A percentile compares a stretch with the other conserved stretches of the same genome.
Conservation (phyloP, 176 grass and related monocot species). For the Oryza nivara region DNA sequence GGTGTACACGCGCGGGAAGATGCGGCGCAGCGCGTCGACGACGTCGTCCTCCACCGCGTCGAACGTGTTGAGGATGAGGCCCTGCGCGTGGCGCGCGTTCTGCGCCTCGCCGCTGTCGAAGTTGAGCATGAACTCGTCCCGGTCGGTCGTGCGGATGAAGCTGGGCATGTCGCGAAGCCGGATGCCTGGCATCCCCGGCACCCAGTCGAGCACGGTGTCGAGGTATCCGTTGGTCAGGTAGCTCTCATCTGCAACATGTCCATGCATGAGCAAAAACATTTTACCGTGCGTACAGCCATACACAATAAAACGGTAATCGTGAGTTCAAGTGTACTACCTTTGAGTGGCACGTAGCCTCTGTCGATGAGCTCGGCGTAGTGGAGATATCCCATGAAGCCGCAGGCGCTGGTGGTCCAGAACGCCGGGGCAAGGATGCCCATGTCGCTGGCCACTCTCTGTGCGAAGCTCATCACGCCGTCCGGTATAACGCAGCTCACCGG, state of each 20-base stretch:
- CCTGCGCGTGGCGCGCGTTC: slow-evolving; percentile 37
- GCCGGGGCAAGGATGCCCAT: slow-evolving; percentile 42
- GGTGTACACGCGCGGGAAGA: slow-evolving; percentile 59
- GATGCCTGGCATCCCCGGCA: slow-evolving; percentile 53
- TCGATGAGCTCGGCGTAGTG: slow-evolving; percentile 52
- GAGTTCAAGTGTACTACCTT: slow-evolving; percentile 41
- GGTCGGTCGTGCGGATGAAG: slow-evolving; percentile 67
- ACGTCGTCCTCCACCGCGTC: slow-evolving; percentile 55
- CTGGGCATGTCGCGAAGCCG: slow-evolving; percentile 55
- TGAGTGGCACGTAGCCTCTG: slow-evolving; percentile 56
- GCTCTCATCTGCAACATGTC: slow-evolving; percentile 37
- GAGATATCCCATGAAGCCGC: slow-evolving; percentile 55
- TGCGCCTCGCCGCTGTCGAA: slow-evolving; percentile 40
- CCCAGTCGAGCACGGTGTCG: slow-evolving; percentile 57
- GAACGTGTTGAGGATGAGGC: slow-evolving; percentile 70
- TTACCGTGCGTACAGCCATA: too few relatives aligned
- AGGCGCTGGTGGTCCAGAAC: slow-evolving; percentile 63
- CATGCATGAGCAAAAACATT: background rate
- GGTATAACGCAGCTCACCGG: slow-evolving; percentile 60
- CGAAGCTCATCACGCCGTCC: slow-evolving; percentile 61
- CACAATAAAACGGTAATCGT: background rate
- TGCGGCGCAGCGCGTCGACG: slow-evolving; percentile 34
- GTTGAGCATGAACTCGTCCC: slow-evolving; percentile 57
- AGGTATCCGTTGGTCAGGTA: slow-evolving; percentile 71
- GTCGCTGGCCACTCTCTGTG: slow-evolving; percentile 37